These are phyloP conservation scores for Lagenidium giganteum DNA, from an alignment of 352 stramenopile species.

Conservation along the genomic window DNA sequence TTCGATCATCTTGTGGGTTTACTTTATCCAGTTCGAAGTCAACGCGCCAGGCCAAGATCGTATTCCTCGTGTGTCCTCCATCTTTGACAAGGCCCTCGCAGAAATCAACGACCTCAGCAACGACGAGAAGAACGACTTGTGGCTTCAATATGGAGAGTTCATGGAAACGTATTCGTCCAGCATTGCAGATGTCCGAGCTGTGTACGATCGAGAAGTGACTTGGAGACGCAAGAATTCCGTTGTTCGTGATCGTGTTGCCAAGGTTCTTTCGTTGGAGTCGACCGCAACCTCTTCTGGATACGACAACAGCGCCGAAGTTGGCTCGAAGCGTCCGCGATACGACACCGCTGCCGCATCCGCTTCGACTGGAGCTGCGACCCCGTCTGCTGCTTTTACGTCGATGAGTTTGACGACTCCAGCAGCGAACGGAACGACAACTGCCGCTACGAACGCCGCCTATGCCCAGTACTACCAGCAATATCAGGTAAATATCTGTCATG, in stretches of 20 bases:
- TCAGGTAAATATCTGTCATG: slow-evolving; percentile 50
- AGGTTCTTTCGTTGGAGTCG: slow-evolving; percentile 47
- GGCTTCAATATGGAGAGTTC: slow-evolving; percentile 77
- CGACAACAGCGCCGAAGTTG: slow-evolving; percentile 29
- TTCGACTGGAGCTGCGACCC: slow-evolving; percentile 7
- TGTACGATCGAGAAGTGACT: slow-evolving; percentile 41
- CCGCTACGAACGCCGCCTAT: slow-evolving; percentile 26
- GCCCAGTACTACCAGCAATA: slow-evolving; percentile 74
- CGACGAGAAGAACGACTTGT: slow-evolving; percentile 78
- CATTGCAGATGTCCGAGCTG: slow-evolving; percentile 39
- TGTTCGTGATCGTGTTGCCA: slow-evolving; percentile 42
- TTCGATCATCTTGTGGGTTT: slow-evolving; percentile 58
- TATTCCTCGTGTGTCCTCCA: slow-evolving; percentile 19
- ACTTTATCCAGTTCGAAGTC: slow-evolving; percentile 70
- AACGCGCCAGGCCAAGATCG: slow-evolving; percentile 19
- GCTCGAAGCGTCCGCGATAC: slow-evolving; percentile 52
- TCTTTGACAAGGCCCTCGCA: slow-evolving; percentile 45
- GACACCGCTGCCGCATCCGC: slow-evolving; percentile 21
- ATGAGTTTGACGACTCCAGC: slow-evolving; percentile 12
- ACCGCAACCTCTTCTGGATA: slow-evolving; percentile 10
- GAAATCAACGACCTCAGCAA: slow-evolving; percentile 46
- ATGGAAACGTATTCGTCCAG: slow-evolving; percentile 46
- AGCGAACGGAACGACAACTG: slow-evolving; percentile 16
- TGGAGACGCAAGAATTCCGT: slow-evolving; percentile 69
- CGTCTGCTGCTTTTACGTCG: no score